Evolutionary conservation across 805 yeast species (phyloP).

Genomic region (Kodamaea restingae): DNA sequence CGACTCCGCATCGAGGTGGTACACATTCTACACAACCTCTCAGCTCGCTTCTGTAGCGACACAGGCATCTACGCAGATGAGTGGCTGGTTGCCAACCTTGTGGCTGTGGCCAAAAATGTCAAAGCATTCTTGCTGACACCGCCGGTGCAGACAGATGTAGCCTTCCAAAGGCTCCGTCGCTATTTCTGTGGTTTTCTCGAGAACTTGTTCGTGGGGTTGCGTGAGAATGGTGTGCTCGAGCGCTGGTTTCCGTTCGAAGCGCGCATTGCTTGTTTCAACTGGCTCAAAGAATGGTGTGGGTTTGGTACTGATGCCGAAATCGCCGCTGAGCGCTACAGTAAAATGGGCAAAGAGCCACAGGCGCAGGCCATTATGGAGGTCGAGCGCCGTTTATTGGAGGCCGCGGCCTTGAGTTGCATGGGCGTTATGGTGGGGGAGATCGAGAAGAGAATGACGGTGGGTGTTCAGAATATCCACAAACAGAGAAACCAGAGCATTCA

Average conservation of each 20-base stretch:
- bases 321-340: constrained; percentile 62
- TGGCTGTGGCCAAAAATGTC: constrained; percentile 56
- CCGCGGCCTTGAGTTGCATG: constrained; percentile 78
- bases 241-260: constrained; percentile 83
- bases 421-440: constrained; percentile 39
- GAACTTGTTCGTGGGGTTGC: constrained; percentile 58
- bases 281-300: constrained; percentile 92
- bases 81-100: constrained; percentile 61
- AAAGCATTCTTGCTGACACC: constrained; percentile 56
- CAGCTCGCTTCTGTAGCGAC: constrained; percentile 54
- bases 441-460: background rate
- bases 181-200: constrained; percentile 82
- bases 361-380: constrained; percentile 75
- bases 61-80: constrained; percentile 56
- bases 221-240: constrained; percentile 34
- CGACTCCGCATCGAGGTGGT: constrained; percentile 68
- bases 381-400: constrained; percentile 65
- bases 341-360: constrained; percentile 37
- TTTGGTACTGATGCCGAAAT: constrained; percentile 61
- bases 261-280: constrained; percentile 74
- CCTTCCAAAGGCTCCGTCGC: constrained; percentile 71
- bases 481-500: too few relatives aligned
- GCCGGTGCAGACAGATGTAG: constrained; percentile 58
- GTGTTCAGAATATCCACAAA: too few relatives aligned
- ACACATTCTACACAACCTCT: constrained; percentile 66